These are phyloP conservation scores for Serendipita sp. DNA, from an alignment of 768 basidiomycete genomes.

Conservation along the genomic window DNA sequence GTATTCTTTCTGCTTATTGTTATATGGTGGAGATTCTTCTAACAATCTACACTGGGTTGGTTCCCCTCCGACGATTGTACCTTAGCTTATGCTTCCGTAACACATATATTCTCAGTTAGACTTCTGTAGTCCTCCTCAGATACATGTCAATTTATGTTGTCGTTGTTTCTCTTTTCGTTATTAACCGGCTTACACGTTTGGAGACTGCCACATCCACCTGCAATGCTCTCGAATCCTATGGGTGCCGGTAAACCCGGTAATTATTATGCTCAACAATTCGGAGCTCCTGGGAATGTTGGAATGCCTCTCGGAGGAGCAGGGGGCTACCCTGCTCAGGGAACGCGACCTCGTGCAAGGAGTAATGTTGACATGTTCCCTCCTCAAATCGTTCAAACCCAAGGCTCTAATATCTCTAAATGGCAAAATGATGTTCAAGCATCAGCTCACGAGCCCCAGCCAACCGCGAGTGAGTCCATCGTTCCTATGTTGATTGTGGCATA, in stretches of 20 bases:
- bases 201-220: not conserved
- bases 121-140: no score
- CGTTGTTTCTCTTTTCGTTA: no score
- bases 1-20: conserved; percentile 40
- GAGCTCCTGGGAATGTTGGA: not conserved
- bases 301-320: not conserved
- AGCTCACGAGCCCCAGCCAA: not conserved
- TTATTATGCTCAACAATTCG: conserved; percentile 2
- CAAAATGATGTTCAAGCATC: not conserved
- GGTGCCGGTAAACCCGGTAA: not conserved
- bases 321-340: not conserved
- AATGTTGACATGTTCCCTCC: not conserved
- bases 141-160: no score
- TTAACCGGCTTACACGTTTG: no score
- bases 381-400: not conserved
- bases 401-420: not conserved
- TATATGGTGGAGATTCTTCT: conserved; percentile 35
- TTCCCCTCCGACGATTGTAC: not conserved
- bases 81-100: not conserved
- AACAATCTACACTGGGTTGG: not conserved
- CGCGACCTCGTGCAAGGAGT: not conserved
- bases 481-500: not conserved
- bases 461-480: not conserved
- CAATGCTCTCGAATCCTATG: not conserved
- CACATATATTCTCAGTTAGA: not conserved